phyloP scores from a whole-genome alignment of 257 asterid genomes.

The Capsicum chinense region DNA sequence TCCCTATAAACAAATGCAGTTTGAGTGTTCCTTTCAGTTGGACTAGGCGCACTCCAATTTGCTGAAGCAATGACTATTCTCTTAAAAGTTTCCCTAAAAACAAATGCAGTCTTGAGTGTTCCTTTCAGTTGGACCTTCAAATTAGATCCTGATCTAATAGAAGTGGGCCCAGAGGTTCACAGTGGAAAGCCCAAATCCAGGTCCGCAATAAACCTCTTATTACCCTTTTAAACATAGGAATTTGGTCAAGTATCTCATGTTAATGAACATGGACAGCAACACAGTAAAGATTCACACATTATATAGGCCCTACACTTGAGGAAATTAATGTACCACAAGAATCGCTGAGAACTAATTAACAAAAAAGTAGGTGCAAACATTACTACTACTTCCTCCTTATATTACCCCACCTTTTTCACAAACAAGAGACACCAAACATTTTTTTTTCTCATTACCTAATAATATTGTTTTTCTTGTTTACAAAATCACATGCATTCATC shows the following conservation, averaged over 20 bases:
- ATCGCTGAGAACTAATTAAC: conserved; percentile 2
- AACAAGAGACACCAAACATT: neutral
- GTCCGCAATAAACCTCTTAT: too few relatives aligned
- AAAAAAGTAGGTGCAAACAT: neutral
- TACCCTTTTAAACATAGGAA: neutral
- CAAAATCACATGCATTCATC: conserved; percentile 11
- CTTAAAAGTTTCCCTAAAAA: too few relatives aligned
- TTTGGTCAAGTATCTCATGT: neutral
- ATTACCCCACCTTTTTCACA: neutral
- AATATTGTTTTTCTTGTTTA: neutral
- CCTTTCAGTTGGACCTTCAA: too few relatives aligned
- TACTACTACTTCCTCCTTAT: neutral
- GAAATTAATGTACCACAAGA: neutral
- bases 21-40: too few relatives aligned
- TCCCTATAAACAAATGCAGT: too few relatives aligned
- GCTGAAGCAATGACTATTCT: too few relatives aligned
- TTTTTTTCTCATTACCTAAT: neutral
- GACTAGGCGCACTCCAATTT: too few relatives aligned
- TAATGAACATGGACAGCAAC: conserved; percentile 9
- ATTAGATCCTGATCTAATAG: too few relatives aligned
- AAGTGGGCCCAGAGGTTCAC: neutral
- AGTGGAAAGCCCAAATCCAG: too few relatives aligned
- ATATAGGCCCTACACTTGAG: neutral
- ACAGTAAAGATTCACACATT: neutral
- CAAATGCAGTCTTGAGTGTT: too few relatives aligned